Evolutionary conservation across 257 asterid genomes (phyloP), one percentile per base, ranked within the genome.

Genomic region (Verbena officinalis): DNA sequence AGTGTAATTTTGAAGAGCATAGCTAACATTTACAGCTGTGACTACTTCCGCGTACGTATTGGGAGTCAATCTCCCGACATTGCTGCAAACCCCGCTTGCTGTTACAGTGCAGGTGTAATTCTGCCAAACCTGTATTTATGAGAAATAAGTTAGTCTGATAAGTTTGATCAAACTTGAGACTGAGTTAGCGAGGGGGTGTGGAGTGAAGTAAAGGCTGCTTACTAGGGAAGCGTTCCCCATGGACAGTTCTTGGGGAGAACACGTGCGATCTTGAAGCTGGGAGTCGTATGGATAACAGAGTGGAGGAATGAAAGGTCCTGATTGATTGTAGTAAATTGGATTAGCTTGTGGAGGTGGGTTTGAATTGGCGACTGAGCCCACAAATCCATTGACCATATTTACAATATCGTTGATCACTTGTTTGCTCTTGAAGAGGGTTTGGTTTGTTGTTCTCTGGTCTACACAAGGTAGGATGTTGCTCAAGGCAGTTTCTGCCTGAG

Each of bases 381-480:
- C 62, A 24, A 78, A 94, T 42, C 79, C 83, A 2, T 94, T 90
- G 67, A 83, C 87, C 22, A 94, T 77, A 65, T 83, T 82, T 33
- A 75, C 86, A 20, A 94, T 84, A 62, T 85, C 96, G 46, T 80
- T 79, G 52, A 84, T 84, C 20, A 94, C 90, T 83, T 83, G 89
- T 65, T 83, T 90, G 63, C 98, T 94, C 84, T 94, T 90, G 78
- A 70, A 69, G 7, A 94, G 77, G 2, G 99, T 84, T 52, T 79
- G 96, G 68, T 94, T 94, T 4, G 99, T 94, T 0, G 99, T 91
- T 65, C 79, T 73, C 49, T 74, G 89, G 80, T 90, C 98, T 7
- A 94, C 98, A 44, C 99, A 94, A n/a, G 99, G 99, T 66, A 94
- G 91, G 74, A 94, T 94, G 77, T 80, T 84, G 84, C 96, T 90